These are phyloP conservation scores for Acanthamoeba polyphaga DNA, from an alignment of 208 protist species.

Conservation along the genomic window DNA sequence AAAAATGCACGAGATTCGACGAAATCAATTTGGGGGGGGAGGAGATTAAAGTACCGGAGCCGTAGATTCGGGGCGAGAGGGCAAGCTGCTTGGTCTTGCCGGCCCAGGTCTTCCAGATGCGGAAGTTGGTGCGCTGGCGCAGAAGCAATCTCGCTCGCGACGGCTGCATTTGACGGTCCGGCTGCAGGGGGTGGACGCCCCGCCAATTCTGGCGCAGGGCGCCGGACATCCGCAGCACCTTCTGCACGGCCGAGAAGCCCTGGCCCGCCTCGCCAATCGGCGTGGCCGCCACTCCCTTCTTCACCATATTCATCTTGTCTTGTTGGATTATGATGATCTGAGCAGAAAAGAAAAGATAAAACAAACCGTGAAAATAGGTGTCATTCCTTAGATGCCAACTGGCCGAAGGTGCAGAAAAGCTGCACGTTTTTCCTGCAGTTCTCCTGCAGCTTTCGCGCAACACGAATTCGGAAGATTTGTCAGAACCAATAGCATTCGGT, in stretches of 20 bases:
- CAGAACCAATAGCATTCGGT: no score
- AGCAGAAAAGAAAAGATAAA: background rate
- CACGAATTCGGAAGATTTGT: no score
- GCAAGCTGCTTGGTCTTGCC: conserved; percentile 54
- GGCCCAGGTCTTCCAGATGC: conserved; percentile 49
- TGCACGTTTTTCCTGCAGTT: no score
- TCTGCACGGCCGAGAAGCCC: background rate
- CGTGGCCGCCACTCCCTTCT: background rate
- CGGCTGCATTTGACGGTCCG: conserved; percentile 17
- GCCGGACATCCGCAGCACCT: background rate
- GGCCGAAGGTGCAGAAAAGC: no score
- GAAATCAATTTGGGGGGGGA: no score
- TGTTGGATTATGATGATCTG: no score
- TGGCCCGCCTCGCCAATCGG: background rate
- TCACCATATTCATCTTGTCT: background rate
- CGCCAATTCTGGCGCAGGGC: background rate
- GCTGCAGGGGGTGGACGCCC: background rate
- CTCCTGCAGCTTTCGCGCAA: no score
- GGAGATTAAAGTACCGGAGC: background rate
- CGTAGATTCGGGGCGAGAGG: conserved; percentile 40
- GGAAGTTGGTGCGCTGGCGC: conserved; percentile 34
- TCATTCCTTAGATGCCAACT: no score
- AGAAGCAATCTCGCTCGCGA: background rate
- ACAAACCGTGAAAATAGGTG: no score
- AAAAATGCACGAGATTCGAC: background rate